These are phyloP conservation scores for Lupinus albus DNA, from an alignment of 306 rosid genomes.

Conservation along the genomic window DNA sequence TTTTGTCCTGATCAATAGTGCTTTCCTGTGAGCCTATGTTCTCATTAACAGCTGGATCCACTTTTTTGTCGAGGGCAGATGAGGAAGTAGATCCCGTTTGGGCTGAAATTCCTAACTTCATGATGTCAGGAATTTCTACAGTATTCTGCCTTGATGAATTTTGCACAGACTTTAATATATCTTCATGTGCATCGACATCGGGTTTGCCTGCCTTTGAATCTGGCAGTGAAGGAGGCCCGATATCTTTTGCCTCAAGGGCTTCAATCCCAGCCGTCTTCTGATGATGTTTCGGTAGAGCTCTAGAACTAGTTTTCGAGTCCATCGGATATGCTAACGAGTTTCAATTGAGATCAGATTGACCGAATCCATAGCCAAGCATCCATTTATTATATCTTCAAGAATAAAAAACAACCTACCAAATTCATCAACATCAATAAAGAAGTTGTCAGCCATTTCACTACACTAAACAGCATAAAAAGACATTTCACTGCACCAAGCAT, in stretches of 20 bases:
- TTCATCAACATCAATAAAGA: constrained; percentile 36
- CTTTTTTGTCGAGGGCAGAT: constrained; percentile 53
- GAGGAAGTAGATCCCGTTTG: constrained; percentile 59
- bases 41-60: constrained; percentile 51
- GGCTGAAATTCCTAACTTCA: constrained; percentile 44
- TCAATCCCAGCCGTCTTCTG: constrained; percentile 55
- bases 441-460: constrained; percentile 37
- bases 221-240: constrained; percentile 45
- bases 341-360: constrained; percentile 48
- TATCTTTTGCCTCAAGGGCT: constrained; percentile 53
- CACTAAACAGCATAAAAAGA: not conserved
- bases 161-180: constrained; percentile 48
- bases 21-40: constrained; percentile 63
- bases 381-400: constrained; percentile 41
- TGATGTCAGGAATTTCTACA: constrained; percentile 53
- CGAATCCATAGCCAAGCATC: constrained; percentile 42
- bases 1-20: constrained; percentile 71
- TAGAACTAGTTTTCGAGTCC: constrained; percentile 71
- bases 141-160: constrained; percentile 51
- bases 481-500: too few species aligned
- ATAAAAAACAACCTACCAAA: constrained; percentile 39
- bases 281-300: constrained; percentile 57
- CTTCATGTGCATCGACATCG: constrained; percentile 45
- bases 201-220: constrained; percentile 49
- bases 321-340: constrained; percentile 46